Percentiles rank a stretch among this genome's conserved stretches.
Evolutionary conservation across 441 rosid species (phyloP).

Genomic region (Kokia cookei): DNA sequence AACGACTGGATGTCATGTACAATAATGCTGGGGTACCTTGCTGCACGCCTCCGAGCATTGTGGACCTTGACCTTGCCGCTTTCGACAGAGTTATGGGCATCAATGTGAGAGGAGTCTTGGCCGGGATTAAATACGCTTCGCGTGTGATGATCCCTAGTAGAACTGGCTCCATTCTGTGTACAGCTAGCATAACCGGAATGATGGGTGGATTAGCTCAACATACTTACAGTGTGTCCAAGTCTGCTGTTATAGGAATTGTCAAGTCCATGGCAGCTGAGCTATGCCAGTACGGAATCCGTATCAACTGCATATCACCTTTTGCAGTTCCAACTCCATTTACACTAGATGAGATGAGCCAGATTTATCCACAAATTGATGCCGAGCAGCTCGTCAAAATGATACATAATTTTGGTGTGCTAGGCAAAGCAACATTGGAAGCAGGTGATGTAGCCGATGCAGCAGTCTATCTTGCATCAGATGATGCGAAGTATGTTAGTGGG

Average conservation of each 20-base stretch:
- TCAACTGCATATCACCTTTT: conserved; percentile 75
- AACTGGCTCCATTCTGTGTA: conserved; percentile 66
- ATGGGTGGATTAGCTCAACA: conserved; percentile 75
- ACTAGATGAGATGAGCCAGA: conserved; percentile 42
- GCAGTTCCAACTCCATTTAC: conserved; percentile 59
- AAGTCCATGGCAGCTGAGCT: conserved; percentile 65
- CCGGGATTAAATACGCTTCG: conserved; percentile 67
- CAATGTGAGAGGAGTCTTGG: conserved; percentile 65
- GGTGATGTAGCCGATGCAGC: conserved; percentile 79
- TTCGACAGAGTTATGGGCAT: conserved; percentile 60
- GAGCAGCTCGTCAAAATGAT: conserved; percentile 28
- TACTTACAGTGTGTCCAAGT: conserved; percentile 59
- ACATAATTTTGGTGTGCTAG: conserved; percentile 33
- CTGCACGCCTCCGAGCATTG: conserved; percentile 49
- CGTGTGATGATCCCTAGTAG: conserved; percentile 69
- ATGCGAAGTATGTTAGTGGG: conserved; percentile 20
- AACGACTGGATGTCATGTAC: conserved; percentile 70
- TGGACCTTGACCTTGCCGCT: conserved; percentile 55
- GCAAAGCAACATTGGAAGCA: conserved; percentile 56
- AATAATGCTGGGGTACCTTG: conserved; percentile 81
- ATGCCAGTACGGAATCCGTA: conserved; percentile 52
- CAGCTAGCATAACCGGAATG: conserved; percentile 64
- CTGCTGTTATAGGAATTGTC: conserved; percentile 50
- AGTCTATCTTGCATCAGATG: conserved; percentile 71
- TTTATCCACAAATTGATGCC: conserved; percentile 35